phyloP scores from a whole-genome alignment of 805 yeast species.

The Vanderwaltozyma tropicalis region DNA sequence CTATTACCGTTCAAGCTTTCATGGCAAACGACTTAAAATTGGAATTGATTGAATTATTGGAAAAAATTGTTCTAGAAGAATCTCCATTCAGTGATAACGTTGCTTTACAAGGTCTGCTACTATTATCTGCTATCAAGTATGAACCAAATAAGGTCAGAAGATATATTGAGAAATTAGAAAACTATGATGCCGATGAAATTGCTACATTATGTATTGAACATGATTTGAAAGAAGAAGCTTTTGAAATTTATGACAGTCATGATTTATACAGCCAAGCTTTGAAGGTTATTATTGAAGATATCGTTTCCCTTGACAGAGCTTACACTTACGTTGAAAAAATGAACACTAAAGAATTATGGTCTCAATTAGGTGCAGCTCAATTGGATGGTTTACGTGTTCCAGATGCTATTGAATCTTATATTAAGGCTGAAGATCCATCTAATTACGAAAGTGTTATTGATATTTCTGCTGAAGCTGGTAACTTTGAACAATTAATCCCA shows the following conservation, averaged over 20 bases:
- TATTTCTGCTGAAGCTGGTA: conserved; percentile 90
- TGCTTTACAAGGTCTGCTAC: conserved; percentile 83
- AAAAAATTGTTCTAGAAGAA: conserved; percentile 92
- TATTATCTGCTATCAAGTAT: conserved; percentile 91
- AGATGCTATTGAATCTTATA: conserved; percentile 86
- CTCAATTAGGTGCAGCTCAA: conserved; percentile 92
- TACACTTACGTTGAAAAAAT: conserved; percentile 85
- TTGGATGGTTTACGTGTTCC: conserved; percentile 84
- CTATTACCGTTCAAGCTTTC: conserved; percentile 87
- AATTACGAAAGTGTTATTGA: conserved; percentile 89
- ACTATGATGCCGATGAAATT: conserved; percentile 87
- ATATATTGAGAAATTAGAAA: conserved; percentile 82
- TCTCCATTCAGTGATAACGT: conserved; percentile 94
- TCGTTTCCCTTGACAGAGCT: conserved; percentile 92
- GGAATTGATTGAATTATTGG: conserved; percentile 88
- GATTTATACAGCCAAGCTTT: conserved; percentile 70
- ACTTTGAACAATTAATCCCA: conserved; percentile 83
- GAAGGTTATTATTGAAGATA: conserved; percentile 82
- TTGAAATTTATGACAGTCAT: conserved; percentile 80
- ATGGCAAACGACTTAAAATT: conserved; percentile 90
- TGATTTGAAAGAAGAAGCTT: conserved; percentile 86
- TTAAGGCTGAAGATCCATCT: conserved; percentile 83
- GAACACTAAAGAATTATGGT: conserved; percentile 82
- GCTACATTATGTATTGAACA: conserved; percentile 87
- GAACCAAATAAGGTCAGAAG: conserved; percentile 76